phyloP scores from a whole-genome alignment of 495 filamentous ascomycete genomes.

The Penicillium manginii region DNA sequence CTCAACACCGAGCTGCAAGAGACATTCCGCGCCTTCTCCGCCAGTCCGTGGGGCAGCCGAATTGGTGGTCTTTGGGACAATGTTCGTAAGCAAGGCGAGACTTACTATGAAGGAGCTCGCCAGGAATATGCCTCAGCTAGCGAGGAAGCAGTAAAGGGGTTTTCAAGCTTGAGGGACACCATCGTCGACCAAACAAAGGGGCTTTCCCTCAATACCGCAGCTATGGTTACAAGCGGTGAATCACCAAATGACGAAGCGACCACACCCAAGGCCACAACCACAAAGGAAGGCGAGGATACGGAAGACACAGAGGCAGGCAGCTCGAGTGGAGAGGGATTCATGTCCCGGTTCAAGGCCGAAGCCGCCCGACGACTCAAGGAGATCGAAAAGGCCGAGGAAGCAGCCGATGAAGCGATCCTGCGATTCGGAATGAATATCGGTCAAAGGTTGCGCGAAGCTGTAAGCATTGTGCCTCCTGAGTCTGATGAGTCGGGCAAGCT shows the following conservation, averaged over 20 bases:
- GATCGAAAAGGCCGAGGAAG: slow-evolving; percentile 91
- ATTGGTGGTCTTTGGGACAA: slow-evolving; percentile 88
- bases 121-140: slow-evolving; percentile 80
- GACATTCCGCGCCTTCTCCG: slow-evolving; percentile 90
- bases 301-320: slow-evolving; percentile 59
- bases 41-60: slow-evolving; percentile 81
- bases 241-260: slow-evolving; percentile 37
- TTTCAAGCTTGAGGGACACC: slow-evolving; percentile 69
- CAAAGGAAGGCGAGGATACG: slow-evolving; percentile 27
- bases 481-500: slow-evolving; percentile 54
- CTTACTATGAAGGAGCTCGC: slow-evolving; percentile 79
- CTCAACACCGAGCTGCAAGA: slow-evolving; percentile 91
- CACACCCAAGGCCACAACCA: slow-evolving; percentile 39
- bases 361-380: slow-evolving; percentile 86
- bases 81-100: slow-evolving; percentile 89
- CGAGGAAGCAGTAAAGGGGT: slow-evolving; percentile 81
- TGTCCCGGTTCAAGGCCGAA: slow-evolving; percentile 80
- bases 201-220: slow-evolving; percentile 63
- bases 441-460: slow-evolving; percentile 88
- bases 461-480: slow-evolving; percentile 78
- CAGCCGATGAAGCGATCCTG: slow-evolving; percentile 94
- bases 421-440: slow-evolving; percentile 91
- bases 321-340: slow-evolving; percentile 72
- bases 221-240: slow-evolving; percentile 31
- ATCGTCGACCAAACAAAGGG: slow-evolving; percentile 73